phyloP scores from a whole-genome alignment of 805 yeast species.

The Metschnikowia corniflorae region DNA sequence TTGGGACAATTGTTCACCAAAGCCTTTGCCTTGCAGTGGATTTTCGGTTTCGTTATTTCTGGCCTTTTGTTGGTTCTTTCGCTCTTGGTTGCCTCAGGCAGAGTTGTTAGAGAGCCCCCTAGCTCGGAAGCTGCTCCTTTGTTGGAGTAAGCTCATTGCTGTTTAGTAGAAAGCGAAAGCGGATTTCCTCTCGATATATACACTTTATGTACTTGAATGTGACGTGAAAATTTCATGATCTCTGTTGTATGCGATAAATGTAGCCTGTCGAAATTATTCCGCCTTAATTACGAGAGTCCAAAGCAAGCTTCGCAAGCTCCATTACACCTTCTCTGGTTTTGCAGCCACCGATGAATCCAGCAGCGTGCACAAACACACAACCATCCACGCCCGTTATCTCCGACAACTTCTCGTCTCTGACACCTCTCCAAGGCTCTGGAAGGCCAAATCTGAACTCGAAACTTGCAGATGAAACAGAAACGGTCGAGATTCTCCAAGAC shows the following conservation, averaged over 20 bases:
- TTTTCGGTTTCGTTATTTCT: slow-evolving; percentile 69
- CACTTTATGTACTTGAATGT: too few relatives aligned
- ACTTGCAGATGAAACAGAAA: slow-evolving; percentile 71
- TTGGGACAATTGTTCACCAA: slow-evolving; percentile 66
- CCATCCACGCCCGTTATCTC: slow-evolving; percentile 76
- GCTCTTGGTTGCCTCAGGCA: slow-evolving; percentile 43
- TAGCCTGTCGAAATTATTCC: too few relatives aligned
- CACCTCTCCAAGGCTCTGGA: slow-evolving; percentile 93
- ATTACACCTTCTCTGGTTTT: slow-evolving; percentile 74
- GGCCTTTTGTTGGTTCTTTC: slow-evolving; percentile 53
- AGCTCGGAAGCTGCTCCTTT: slow-evolving; percentile 18
- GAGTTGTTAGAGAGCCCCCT: slow-evolving; percentile 14
- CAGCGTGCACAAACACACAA: slow-evolving; percentile 90
- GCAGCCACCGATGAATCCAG: slow-evolving; percentile 97
- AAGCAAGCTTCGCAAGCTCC: slow-evolving; percentile 55
- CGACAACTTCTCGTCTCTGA: slow-evolving; percentile 81
- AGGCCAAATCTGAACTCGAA: slow-evolving; percentile 84
- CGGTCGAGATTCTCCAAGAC: slow-evolving; percentile 88
- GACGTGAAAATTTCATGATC: too few relatives aligned
- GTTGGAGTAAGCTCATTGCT: slow-evolving; percentile 14
- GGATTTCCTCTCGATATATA: too few relatives aligned
- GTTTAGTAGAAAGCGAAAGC: too few relatives aligned
- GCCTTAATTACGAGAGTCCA: slow-evolving; percentile 12
- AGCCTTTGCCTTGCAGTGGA: slow-evolving; percentile 80
- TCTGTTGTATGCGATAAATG: too few relatives aligned